Base-by-base conservation (phyloP, 2,329 filamentous ascomycete species). In the Aspergillus chevalieri region DNA sequence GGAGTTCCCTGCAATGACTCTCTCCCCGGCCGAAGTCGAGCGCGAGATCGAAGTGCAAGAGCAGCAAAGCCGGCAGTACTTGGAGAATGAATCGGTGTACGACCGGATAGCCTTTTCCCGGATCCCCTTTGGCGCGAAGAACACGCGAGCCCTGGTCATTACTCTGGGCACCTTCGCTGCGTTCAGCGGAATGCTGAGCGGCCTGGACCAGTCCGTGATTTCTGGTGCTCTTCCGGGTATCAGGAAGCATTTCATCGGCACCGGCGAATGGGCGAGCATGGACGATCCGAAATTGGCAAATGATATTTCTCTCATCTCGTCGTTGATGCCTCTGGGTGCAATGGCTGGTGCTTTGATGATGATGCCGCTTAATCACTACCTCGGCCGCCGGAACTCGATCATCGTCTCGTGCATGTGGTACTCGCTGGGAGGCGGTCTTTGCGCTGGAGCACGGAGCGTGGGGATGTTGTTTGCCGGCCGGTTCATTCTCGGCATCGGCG, bases 161-260 rank as follows among this genome's bases (percentile, higher is more conserved):
- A 30, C 26, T 14, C 75, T 87, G 12, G 83, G 86, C 42, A 81
- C 77, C 1, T 88, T 88, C 57, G 85, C 85, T n/a, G 85, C 82
- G 14, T 86, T 88, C 82, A 85, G 85, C 45, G 85, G 85, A 63
- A 71, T 89, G 19, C 78, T 88, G 0, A 86, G 83, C 1, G 85
- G 85, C 52, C 75, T 89, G 17, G 85, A 89, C 61, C 85, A 89
- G 67, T 85, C 81, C 43, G 73, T 88, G 49, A 89, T 89, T 59
- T 84, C 79, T 10, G 85, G 85, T 47, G 85, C 85, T 47, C 72
- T 88, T 42, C 85, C 85, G 2, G 56, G 64, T 0, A 81, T 82
- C 42, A 71, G 88, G 1, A 61, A 70, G 21, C 74, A 88, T 28
- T 70, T 76, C 4, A 68, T 72, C 1, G 10, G 10, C 10, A 15